phyloP scores from a whole-genome alignment of 805 yeast genomes.

The Komagataella populi region DNA sequence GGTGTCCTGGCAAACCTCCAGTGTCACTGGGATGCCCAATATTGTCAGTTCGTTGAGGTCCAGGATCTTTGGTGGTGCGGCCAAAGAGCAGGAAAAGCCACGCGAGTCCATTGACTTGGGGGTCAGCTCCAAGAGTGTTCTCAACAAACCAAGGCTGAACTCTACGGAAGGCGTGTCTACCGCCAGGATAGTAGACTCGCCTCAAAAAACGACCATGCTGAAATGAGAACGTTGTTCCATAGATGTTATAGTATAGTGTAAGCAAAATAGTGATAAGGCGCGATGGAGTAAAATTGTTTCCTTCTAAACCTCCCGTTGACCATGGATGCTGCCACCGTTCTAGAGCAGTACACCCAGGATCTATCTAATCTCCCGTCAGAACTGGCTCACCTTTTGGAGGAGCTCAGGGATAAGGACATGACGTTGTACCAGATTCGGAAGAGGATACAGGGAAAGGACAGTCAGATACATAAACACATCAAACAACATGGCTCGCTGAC shows the following conservation, averaged over 20 bases:
- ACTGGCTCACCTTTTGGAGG: slow-evolving; percentile 66
- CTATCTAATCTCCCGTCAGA: slow-evolving; percentile 81
- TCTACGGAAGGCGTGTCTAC: neutral
- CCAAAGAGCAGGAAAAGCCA: neutral
- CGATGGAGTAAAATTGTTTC: neutral
- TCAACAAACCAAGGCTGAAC: neutral
- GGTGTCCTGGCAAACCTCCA: neutral
- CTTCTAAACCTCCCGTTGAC: neutral
- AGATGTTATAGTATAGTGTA: neutral
- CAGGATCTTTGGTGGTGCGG: neutral
- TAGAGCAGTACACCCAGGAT: slow-evolving; percentile 51
- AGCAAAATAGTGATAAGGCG: neutral
- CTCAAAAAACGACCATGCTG: neutral
- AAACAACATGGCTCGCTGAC: slow-evolving; percentile 71
- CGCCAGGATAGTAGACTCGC: neutral
- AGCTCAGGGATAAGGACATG: slow-evolving; percentile 57
- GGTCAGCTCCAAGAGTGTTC: neutral
- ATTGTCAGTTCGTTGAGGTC: neutral
- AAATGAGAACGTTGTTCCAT: neutral
- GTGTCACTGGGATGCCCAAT: neutral
- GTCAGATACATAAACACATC: slow-evolving; percentile 71
- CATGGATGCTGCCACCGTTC: slow-evolving; percentile 85
- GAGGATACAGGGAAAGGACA: slow-evolving; percentile 57
- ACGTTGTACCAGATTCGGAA: slow-evolving; percentile 52
- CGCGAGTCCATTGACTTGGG: neutral